Evolutionary conservation across 2,329 filamentous ascomycete genomes (phyloP).

Genomic region (Trichoderma arundinaceum): DNA sequence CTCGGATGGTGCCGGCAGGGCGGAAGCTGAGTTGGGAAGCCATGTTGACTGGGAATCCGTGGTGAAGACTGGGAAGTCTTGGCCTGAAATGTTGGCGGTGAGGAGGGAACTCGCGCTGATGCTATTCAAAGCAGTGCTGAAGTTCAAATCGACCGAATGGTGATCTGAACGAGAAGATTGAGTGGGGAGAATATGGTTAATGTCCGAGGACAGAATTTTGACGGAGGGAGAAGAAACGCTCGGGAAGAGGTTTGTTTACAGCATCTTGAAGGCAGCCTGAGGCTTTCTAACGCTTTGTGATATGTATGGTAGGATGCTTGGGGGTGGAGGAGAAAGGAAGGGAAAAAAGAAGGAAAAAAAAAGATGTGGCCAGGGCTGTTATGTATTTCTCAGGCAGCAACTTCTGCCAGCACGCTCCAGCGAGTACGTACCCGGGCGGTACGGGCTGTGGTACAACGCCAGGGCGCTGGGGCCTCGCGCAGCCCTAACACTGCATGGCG

Average conservation of each 20-base stretch:
- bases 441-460: constrained; percentile 33
- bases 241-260: constrained; percentile 57
- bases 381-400: constrained; percentile 58
- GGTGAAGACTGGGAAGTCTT: constrained; percentile 77
- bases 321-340: constrained; percentile 46
- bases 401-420: constrained; percentile 29
- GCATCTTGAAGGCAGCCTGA: constrained; percentile 60
- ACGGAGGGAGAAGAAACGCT: constrained; percentile 48
- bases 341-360: constrained; percentile 36
- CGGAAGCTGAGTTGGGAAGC: constrained; percentile 72
- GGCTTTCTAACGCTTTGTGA: constrained; percentile 41
- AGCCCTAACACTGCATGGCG: constrained; percentile 25
- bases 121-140: constrained; percentile 63
- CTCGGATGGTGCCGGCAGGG: constrained; percentile 67
- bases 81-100: constrained; percentile 65
- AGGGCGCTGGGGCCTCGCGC: constrained; percentile 5
- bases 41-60: constrained; percentile 84
- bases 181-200: constrained; percentile 53
- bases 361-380: constrained; percentile 40
- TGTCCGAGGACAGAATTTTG: constrained; percentile 60
- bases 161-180: constrained; percentile 54
- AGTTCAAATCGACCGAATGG: constrained; percentile 72
- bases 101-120: constrained; percentile 61
- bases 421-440: constrained; percentile 18
- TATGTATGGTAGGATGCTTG: constrained; percentile 45